Evolutionary conservation across 176 grass and related monocot genomes (phyloP).

Genomic region (Zizania latifolia): DNA sequence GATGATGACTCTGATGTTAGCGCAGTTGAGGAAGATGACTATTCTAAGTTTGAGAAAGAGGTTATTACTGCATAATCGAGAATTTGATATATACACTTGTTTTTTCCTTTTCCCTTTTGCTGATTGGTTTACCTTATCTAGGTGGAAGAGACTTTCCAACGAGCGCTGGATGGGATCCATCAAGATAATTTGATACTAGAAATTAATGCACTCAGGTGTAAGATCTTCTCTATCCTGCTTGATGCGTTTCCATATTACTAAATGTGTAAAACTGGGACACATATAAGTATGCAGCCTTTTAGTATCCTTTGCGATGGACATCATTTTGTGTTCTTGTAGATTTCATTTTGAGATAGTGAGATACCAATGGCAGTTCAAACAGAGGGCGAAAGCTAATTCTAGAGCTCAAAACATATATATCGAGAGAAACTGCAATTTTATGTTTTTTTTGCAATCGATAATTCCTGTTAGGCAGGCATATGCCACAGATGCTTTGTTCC

Average conservation of each 20-base stretch:
- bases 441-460: no score
- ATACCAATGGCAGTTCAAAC: background rate
- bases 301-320: background rate
- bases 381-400: background rate
- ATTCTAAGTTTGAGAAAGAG: conserved; percentile 89
- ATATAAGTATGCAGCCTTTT: background rate
- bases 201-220: conserved; percentile 87
- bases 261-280: background rate
- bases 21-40: conserved; percentile 50
- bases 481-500: no score
- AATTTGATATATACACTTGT: background rate
- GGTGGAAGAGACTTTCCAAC: conserved; percentile 92
- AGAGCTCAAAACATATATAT: background rate
- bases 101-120: conserved; percentile 11
- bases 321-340: background rate
- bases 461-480: no score
- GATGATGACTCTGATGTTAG: conserved; percentile 39
- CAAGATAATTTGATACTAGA: conserved; percentile 88
- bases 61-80: conserved; percentile 29
- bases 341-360: background rate
- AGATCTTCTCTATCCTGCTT: background rate
- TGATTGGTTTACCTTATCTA: conserved; percentile 34
- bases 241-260: background rate
- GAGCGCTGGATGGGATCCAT: conserved; percentile 60
- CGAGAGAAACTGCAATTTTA: no score